Base-by-base conservation (phyloP, 441 rosid genomes). In the Heliophila coronopifolia region DNA sequence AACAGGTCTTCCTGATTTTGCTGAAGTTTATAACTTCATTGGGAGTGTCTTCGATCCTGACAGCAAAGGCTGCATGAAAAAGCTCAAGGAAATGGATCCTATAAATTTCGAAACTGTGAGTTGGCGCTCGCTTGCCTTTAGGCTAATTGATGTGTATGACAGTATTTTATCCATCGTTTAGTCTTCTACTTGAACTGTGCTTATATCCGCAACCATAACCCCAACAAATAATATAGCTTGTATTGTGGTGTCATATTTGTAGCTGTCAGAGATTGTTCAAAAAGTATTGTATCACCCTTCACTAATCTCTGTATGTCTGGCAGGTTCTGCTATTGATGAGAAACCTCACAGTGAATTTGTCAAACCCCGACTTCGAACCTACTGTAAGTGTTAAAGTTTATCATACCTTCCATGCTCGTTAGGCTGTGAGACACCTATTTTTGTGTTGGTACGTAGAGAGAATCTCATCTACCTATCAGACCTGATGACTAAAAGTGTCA, bases 81-180 rank as follows among this genome's bases (percentile, higher is more conserved):
- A 77, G 68, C 80, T 82, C 42, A 77, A 82, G 65, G 81, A 73
- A 56, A 79, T 82, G 90, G 90, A 82, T 65, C 90, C 84, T 46
- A 75, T 79, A 45, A 79, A 77, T 59, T 75, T 73, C n/a, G 86
- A 82, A 72, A 82, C 90, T 39, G 90, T 79, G 59, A 75, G 90
- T 57, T 35, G 37, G 24, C 24, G n/a, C n/a, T n/a, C n/a, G n/a
- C n/a, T n/a, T n/a, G n/a, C n/a, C n/a, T n/a, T n/a, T n/a, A n/a
- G n/a, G n/a, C n/a, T n/a, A n/a, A n/a, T n/a, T n/a, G n/a, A n/a
- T n/a, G n/a, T n/a, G n/a, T n/a, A n/a, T n/a, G n/a, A n/a, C n/a
- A n/a, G n/a, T n/a, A n/a, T n/a, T n/a, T n/a, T n/a, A n/a, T n/a
- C n/a, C n/a, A n/a, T n/a, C n/a, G n/a, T n/a, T n/a, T n/a, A n/a